Evolutionary conservation across 345 rosid genomes (phyloP).

Genomic region (Eucalyptus polybractea): DNA sequence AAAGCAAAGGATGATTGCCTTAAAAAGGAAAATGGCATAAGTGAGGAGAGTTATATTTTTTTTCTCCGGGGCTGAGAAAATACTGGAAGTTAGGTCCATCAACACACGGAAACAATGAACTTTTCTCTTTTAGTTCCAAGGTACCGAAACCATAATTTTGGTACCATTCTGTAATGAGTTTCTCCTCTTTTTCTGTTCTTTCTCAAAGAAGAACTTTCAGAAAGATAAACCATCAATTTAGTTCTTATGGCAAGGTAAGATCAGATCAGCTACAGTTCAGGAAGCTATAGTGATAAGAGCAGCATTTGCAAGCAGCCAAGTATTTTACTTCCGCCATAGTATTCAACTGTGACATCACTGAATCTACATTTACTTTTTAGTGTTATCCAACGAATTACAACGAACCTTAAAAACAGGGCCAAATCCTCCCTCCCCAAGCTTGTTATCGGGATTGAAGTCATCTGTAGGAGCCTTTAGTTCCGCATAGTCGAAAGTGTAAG

Average conservation of each 20-base stretch:
- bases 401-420: conserved; percentile 43
- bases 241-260: background rate
- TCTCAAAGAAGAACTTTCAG: background rate
- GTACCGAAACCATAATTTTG: background rate
- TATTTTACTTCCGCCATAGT: background rate
- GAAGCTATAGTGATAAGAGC: background rate
- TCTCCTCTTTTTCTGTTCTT: background rate
- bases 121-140: background rate
- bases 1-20: conserved; percentile 11
- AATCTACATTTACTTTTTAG: background rate
- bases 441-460: conserved; percentile 45
- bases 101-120: background rate
- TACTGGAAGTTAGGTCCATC: background rate
- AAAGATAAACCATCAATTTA: background rate
- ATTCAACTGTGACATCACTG: background rate
- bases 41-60: background rate
- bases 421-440: conserved; percentile 87
- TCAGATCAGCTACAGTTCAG: background rate
- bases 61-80: background rate
- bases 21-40: background rate
- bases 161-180: background rate
- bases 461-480: conserved; percentile 54
- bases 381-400: background rate
- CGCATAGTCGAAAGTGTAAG: conserved; percentile 46
- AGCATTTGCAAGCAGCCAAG: background rate